Conservation (phyloP, 2,329 filamentous ascomycete genomes). For the Scedosporium apiospermum region DNA sequence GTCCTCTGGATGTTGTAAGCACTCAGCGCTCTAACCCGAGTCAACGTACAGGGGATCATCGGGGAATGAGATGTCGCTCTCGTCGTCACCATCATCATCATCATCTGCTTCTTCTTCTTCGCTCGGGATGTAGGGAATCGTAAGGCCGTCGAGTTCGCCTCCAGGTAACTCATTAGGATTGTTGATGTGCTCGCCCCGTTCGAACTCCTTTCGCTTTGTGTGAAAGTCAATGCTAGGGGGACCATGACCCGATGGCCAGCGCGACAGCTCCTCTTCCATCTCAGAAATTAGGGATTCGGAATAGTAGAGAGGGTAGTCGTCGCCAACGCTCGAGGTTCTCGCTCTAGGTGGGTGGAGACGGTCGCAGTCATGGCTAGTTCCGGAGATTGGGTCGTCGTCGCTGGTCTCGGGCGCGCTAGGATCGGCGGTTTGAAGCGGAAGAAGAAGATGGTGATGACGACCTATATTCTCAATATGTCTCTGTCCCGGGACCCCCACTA, state of each 20-base stretch:
- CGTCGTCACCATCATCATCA: slow-evolving; percentile 44
- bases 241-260: neutral
- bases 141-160: slow-evolving; percentile 22
- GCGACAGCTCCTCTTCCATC: slow-evolving; percentile 7
- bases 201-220: slow-evolving; percentile 8
- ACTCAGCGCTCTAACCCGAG: slow-evolving; percentile 65
- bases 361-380: neutral
- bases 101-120: slow-evolving; percentile 6
- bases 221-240: slow-evolving; percentile 5
- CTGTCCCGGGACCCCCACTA: neutral
- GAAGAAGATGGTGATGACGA: slow-evolving; percentile 5
- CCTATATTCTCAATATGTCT: neutral
- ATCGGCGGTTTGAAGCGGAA: neutral
- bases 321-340: neutral
- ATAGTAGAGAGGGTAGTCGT: neutral
- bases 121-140: slow-evolving; percentile 35
- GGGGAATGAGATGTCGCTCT: slow-evolving; percentile 47
- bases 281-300: neutral
- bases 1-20: slow-evolving; percentile 92
- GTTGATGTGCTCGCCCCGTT: slow-evolving; percentile 12
- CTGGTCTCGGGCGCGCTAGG: neutral
- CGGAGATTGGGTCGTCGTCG: neutral
- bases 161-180: slow-evolving; percentile 9
- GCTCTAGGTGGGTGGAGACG: neutral
- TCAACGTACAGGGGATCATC: slow-evolving; percentile 56